Base-by-base conservation (phyloP, 345 rosid species). In the Lagerstroemia speciosa region DNA sequence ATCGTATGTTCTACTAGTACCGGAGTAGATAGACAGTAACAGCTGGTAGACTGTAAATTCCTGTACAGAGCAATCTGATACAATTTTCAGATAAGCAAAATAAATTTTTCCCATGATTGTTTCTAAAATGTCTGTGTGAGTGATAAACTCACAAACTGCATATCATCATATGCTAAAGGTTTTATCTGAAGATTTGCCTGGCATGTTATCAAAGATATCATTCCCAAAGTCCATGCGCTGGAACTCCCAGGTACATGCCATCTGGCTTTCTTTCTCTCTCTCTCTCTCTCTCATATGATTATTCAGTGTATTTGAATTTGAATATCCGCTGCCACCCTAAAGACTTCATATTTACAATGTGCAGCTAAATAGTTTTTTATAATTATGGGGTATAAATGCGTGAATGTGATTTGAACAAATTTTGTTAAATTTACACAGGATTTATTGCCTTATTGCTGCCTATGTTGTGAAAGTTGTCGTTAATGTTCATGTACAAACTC, bases 221-320 rank as follows among this genome's bases (percentile, higher is more conserved):
- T 93, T 93, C 84, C 88, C 89, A 33, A 93, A 91, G 83, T 85
- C 98, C 11, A 93, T 93, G 97, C 94, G 94, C 38, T 93, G 98
- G 98, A 91, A 85, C 79, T 93, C 98, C 76, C 90, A 83, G 91
- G 94, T 81, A 73, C 40, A 48, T 76, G 66, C 67, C 38, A 57
- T 41, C 37, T 43, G 57, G 4, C 76, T 26, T 70, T 75, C 30
- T 61, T 43, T 27, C 37, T 62, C 72, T 68, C 68, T 37, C 69
- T 19, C 0, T 15, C 16, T 20, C 14, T 33, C 34, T 57, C 31
- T 57, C 31, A 57, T 57, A 27, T 52, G 29, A 52, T 52, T 2
- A 52, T 57, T 53, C 46, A 26, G 7, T 53, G n/a, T 17, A 2
- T 15, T 30, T 14, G 63, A 27, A 58, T 58, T 10, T 8, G 29